Conservation (phyloP, 306 rosid species). For the Abrus pulchellus region DNA sequence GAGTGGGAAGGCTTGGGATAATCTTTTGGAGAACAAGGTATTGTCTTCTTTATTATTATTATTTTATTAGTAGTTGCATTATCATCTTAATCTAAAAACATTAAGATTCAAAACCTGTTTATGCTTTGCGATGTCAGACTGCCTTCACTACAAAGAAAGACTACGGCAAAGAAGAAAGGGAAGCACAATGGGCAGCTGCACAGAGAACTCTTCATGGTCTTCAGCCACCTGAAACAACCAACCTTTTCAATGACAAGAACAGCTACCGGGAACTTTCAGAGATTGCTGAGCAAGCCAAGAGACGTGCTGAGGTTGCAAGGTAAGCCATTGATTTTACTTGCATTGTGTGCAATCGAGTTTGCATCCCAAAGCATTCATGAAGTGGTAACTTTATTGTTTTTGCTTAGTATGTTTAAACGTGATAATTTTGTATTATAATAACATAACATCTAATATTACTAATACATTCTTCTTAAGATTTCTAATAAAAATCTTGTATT, state of each 20-base stretch:
- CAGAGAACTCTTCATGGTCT: constrained; percentile 99
- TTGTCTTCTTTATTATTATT: not conserved
- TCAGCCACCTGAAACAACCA: constrained; percentile 85
- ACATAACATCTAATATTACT: too few species aligned
- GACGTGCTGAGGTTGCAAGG: constrained; percentile 99
- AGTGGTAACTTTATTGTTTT: not conserved
- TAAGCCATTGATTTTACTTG: constrained; percentile 48
- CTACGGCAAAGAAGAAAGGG: constrained; percentile 98
- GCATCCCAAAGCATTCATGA: constrained; percentile 11
- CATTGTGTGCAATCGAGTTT: not conserved
- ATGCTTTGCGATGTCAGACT: constrained; percentile 65
- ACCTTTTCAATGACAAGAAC: constrained; percentile 70
- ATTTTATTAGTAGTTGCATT: constrained; percentile 14
- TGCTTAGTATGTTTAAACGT: too few species aligned
- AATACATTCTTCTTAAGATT: too few species aligned
- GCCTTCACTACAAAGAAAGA: constrained; percentile 99
- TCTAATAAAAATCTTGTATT: too few species aligned
- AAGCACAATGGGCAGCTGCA: constrained; percentile 99
- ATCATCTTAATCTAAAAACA: constrained; percentile 21
- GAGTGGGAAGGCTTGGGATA: constrained; percentile 98
- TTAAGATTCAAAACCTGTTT: constrained; percentile 27
- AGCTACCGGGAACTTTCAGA: constrained; percentile 93
- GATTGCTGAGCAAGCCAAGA: constrained; percentile 97
- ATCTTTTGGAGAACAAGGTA: constrained; percentile 97
- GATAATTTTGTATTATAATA: too few species aligned